Evolutionary conservation across 352 stramenopile genomes (phyloP).

Genomic region (Pythium scleroteichum): DNA sequence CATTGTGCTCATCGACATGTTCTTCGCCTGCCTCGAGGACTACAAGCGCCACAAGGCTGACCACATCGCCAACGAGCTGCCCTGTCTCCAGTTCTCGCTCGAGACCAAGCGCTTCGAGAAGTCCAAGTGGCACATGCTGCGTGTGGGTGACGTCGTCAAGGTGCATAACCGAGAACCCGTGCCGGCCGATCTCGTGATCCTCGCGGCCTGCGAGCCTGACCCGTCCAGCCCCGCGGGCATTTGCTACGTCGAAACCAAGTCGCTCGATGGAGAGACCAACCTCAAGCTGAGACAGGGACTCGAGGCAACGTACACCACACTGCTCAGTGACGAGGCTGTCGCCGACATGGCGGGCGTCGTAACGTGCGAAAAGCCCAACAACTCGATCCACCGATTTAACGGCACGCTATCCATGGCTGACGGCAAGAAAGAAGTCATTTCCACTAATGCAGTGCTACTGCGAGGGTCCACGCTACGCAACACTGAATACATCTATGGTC

Average conservation of each 20-base stretch:
- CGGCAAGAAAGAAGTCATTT: conserved; percentile 72
- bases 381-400: conserved; percentile 90
- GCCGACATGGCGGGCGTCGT: conserved; percentile 58
- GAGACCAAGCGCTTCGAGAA: conserved; percentile 49
- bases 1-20: conserved; percentile 92
- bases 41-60: conserved; percentile 89
- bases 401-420: conserved; percentile 74
- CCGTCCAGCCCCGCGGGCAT: conserved; percentile 61
- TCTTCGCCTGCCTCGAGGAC: conserved; percentile 91
- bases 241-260: conserved; percentile 92
- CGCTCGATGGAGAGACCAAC: conserved; percentile 93
- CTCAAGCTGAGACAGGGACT: conserved; percentile 89
- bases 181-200: conserved; percentile 87
- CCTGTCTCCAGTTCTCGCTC: conserved; percentile 45
- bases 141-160: conserved; percentile 90
- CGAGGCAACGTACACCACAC: conserved; percentile 68
- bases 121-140: conserved; percentile 73
- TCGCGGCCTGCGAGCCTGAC: conserved; percentile 79
- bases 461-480: conserved; percentile 89
- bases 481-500: conserved; percentile 90
- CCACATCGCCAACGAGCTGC: conserved; percentile 80
- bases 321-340: conserved; percentile 55
- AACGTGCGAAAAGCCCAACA: conserved; percentile 87
- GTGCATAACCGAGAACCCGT: conserved; percentile 86
- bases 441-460: conserved; percentile 80